Base-by-base conservation (phyloP, 2,329 filamentous ascomycete genomes). In the Venturia effusa region DNA sequence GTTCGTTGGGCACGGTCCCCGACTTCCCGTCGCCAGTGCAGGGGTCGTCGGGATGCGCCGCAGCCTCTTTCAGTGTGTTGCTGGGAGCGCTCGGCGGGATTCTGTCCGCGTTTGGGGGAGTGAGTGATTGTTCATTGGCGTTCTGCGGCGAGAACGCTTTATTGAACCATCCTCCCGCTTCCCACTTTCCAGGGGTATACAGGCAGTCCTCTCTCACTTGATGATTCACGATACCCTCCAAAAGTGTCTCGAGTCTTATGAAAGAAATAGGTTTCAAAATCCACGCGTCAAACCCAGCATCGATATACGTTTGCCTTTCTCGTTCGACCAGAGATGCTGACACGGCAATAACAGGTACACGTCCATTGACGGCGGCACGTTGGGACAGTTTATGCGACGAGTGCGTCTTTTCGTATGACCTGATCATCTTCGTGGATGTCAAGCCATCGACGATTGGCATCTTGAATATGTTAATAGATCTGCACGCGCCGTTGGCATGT, bases 361-460 rank as follows among this genome's bases (percentile, higher is more conserved):
- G 83, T 30, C 84, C 83, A 62, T 90, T 88, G 1, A 77, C 72
- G 1, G 75, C 70, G 3, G 86, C 86, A 63, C 86, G 77, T 0
- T 75, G 69, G 0, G 89, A 92, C 34, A 88, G 79, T 0, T 77
- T 76, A 69, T 82, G 75, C 61, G 69, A 71, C 59, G 59, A 79
- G 73, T 77, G 77, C 0, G 77, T 76, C 64, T 83, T 82, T 71
- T 95, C 91, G 62, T 82, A 86, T 0, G 84, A 85, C 32, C 92
- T 82, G 66, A 96, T 96, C 82, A 91, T 88, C 74, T 90, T 92
- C 0, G 91, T 89, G 19, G 90, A 91, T 3, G 83, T 85, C 32
- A 92, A 81, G 17, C 92, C 92, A 71, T 96, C 90, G 4, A 95
- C 88, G 39, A 96, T 94, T 22, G 92, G 91, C 92, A 96, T 96